These are phyloP conservation scores for Hypsizygus ulmarius DNA, from an alignment of 1,284 basidiomycete genomes.

Conservation along the genomic window DNA sequence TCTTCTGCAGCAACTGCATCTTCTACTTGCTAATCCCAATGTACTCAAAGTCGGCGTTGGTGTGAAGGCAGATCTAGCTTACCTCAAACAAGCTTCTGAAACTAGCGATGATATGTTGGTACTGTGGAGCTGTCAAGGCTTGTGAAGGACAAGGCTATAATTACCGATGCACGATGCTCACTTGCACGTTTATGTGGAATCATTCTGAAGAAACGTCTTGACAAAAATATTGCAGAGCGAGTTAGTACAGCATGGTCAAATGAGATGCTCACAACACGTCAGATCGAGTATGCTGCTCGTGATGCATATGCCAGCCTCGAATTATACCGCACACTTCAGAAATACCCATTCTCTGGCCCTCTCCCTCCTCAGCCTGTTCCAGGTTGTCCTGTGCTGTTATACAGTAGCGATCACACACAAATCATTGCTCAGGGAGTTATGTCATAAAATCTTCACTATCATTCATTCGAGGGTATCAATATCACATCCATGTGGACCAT, in stretches of 20 bases:
- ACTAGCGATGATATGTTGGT: background rate
- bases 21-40: background rate
- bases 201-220: constrained; percentile 15
- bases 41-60: background rate
- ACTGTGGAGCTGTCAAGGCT: constrained; percentile 9
- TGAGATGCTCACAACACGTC: constrained; percentile 17
- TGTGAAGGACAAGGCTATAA: constrained; percentile 7
- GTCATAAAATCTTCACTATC: background rate
- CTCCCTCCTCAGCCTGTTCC: constrained; percentile 9
- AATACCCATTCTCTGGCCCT: background rate
- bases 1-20: background rate
- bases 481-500: constrained; percentile 7
- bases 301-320: constrained; percentile 27
- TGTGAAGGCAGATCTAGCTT: background rate
- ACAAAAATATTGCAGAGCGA: constrained; percentile 18
- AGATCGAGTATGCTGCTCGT: constrained; percentile 25
- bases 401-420: constrained; percentile 3
- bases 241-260: constrained; percentile 25
- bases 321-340: constrained; percentile 14
- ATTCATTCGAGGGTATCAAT: constrained; percentile 10
- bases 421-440: constrained; percentile 14
- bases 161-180: background rate
- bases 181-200: constrained; percentile 16
- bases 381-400: constrained; percentile 10
- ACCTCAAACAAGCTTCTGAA: background rate